A percentile compares a stretch with the other conserved stretches of the same genome.
Conservation (phyloP, 1,284 basidiomycete species). For the Malassezia globosa region DNA sequence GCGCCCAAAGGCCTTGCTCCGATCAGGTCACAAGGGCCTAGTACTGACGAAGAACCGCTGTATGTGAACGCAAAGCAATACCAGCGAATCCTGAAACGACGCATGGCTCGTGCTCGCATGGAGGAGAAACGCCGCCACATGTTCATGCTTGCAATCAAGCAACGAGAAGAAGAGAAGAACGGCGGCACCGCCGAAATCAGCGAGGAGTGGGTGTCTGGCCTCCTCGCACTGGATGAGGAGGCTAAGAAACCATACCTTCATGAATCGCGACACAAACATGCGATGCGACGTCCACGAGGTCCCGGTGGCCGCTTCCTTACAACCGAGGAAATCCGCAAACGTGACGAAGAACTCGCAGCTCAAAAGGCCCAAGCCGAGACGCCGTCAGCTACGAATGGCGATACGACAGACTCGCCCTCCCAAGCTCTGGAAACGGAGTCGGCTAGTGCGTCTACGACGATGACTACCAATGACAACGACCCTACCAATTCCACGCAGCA, state of each 20-base stretch:
- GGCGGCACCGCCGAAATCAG: constrained; percentile 12
- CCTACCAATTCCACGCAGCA: no score
- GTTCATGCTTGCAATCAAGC: constrained; percentile 26
- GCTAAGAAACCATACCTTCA: constrained; percentile 76
- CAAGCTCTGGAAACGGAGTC: not conserved
- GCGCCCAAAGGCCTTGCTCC: constrained; percentile 8
- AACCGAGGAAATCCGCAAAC: constrained; percentile 66
- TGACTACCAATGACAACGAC: no score
- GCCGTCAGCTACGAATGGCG: not conserved
- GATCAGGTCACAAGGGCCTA: constrained; percentile 14
- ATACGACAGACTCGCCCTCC: no score
- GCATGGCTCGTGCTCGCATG: constrained; percentile 34
- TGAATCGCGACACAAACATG: constrained; percentile 92
- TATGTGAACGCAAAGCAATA: constrained; percentile 47
- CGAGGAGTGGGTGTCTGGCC: constrained; percentile 11
- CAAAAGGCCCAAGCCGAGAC: constrained; percentile 8
- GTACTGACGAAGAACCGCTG: constrained; percentile 37
- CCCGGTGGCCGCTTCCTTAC: constrained; percentile 94
- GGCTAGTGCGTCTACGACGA: not conserved
- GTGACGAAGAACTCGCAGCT: constrained; percentile 46
- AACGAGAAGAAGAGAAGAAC: constrained; percentile 22
- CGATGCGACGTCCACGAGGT: constrained; percentile 86
- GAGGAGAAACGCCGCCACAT: constrained; percentile 36
- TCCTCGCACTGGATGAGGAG: constrained; percentile 27
- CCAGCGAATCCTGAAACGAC: constrained; percentile 40